These are phyloP conservation scores for Thelephora aurantiotincta DNA, from an alignment of 768 basidiomycete species.

Conservation along the genomic window DNA sequence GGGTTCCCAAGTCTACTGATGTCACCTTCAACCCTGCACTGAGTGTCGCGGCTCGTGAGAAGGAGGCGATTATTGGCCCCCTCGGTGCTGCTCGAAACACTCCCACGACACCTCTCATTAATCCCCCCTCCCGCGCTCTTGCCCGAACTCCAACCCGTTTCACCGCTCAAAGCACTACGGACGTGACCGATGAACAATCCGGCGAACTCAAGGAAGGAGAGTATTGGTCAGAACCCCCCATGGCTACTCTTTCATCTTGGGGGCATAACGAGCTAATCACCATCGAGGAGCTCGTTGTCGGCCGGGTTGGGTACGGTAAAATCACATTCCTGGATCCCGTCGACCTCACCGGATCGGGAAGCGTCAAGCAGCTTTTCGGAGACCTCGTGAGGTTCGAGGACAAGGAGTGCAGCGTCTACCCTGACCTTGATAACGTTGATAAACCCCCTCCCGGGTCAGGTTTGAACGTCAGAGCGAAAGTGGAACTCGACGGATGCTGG, in stretches of 20 bases:
- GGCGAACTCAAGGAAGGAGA: slow-evolving; percentile 65
- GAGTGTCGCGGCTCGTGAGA: slow-evolving; percentile 62
- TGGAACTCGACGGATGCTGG: slow-evolving; percentile 75
- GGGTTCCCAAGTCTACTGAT: slow-evolving; percentile 9
- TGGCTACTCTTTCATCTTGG: slow-evolving; percentile 54
- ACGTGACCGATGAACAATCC: slow-evolving; percentile 13
- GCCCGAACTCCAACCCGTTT: slow-evolving; percentile 23
- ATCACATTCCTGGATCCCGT: slow-evolving; percentile 67
- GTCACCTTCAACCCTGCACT: slow-evolving; percentile 65
- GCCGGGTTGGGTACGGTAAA: slow-evolving; percentile 85
- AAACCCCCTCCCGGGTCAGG: slow-evolving; percentile 79
- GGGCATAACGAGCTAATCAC: slow-evolving; percentile 62
- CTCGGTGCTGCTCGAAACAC: slow-evolving; percentile 16
- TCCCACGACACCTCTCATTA: neutral
- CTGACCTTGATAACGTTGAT: slow-evolving; percentile 72
- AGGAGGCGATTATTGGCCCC: slow-evolving; percentile 31
- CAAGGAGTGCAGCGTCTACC: slow-evolving; percentile 89
- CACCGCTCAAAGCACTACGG: slow-evolving; percentile 20
- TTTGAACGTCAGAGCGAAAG: slow-evolving; percentile 74
- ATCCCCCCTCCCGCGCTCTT: slow-evolving; percentile 8
- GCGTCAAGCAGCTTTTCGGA: slow-evolving; percentile 74
- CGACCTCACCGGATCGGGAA: slow-evolving; percentile 75
- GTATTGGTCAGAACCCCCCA: slow-evolving; percentile 79
- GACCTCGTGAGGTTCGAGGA: slow-evolving; percentile 79
- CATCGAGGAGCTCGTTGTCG: slow-evolving; percentile 70